Evolutionary conservation across 2,329 filamentous ascomycete species (phyloP).

Genomic region (Diaporthe sp.): DNA sequence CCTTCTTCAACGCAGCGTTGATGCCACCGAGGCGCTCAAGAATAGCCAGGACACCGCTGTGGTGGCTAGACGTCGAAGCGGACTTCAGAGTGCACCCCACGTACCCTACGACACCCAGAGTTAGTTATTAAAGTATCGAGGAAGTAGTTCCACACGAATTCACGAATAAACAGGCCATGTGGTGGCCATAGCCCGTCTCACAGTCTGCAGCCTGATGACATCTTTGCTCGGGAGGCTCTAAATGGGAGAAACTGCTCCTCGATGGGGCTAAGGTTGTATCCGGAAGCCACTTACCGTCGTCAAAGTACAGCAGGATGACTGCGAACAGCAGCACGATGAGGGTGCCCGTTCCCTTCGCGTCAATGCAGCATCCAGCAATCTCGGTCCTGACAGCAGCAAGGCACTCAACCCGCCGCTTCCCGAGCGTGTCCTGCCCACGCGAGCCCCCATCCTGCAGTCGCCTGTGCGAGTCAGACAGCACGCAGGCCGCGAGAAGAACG

Average conservation of each 20-base stretch:
- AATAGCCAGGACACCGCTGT: conserved; percentile 52
- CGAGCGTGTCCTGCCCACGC: not conserved
- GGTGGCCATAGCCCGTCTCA: too few species aligned
- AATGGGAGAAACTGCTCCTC: too few species aligned
- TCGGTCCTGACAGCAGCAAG: conserved; percentile 36
- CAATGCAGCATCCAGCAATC: conserved; percentile 48
- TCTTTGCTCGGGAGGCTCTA: too few species aligned
- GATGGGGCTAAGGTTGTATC: too few species aligned
- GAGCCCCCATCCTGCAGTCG: not conserved
- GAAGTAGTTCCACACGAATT: too few species aligned
- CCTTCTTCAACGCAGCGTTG: conserved; percentile 41
- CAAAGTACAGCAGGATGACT: conserved; percentile 57
- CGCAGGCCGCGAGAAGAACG: conserved; percentile 42
- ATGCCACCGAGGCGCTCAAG: conserved; percentile 49
- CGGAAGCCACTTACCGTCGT: conserved; percentile 44
- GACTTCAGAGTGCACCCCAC: conserved; percentile 50
- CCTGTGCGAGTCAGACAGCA: conserved; percentile 6
- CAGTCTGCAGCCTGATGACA: too few species aligned
- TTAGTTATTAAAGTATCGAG: too few species aligned
- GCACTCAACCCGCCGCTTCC: not conserved
- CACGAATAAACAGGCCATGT: too few species aligned
- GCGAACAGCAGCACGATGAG: conserved; percentile 52
- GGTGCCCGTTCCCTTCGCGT: conserved; percentile 45
- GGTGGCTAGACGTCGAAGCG: conserved; percentile 51
- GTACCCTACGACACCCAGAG: too few species aligned